Percentiles rank a stretch among this genome's conserved stretches.
These are phyloP conservation scores for Gymnopilus dilepis DNA, from an alignment of 768 basidiomycete species.

Conservation along the genomic window DNA sequence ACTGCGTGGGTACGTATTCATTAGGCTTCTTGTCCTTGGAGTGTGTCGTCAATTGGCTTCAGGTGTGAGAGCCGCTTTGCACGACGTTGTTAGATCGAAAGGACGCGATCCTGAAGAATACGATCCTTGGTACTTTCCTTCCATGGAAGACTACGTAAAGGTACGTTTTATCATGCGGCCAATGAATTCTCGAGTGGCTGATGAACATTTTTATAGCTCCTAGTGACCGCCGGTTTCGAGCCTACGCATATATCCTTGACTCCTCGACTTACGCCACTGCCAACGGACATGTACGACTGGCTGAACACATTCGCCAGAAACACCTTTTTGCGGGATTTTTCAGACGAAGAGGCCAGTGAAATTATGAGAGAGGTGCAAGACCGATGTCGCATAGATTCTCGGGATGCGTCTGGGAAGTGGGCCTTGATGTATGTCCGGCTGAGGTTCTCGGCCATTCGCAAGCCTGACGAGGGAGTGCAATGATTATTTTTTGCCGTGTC, in stretches of 20 bases:
- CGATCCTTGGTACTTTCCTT: slow-evolving; percentile 91
- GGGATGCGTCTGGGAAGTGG: slow-evolving; percentile 67
- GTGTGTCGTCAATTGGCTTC: slow-evolving; percentile 7
- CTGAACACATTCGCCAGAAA: slow-evolving; percentile 66
- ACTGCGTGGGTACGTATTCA: slow-evolving; percentile 60
- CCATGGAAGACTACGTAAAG: slow-evolving; percentile 64
- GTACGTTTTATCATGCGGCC: slow-evolving; percentile 40
- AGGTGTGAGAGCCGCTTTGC: slow-evolving; percentile 67
- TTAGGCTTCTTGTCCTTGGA: neutral
- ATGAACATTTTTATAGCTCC: slow-evolving; percentile 44
- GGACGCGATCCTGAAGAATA: slow-evolving; percentile 62
- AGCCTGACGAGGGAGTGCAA: slow-evolving; percentile 16
- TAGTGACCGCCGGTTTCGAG: slow-evolving; percentile 61
- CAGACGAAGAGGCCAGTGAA: slow-evolving; percentile 56
- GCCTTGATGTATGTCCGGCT: slow-evolving; percentile 75
- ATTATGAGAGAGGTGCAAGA: slow-evolving; percentile 70
- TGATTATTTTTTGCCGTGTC: neutral
- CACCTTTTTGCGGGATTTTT: slow-evolving; percentile 60
- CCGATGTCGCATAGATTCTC: slow-evolving; percentile 58
- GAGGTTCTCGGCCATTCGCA: slow-evolving; percentile 61
- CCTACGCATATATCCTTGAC: slow-evolving; percentile 57
- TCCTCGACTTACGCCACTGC: slow-evolving; percentile 59
- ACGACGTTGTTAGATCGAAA: slow-evolving; percentile 53
- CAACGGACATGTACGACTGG: slow-evolving; percentile 66
- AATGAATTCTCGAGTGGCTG: neutral